Conservation (phyloP, 371 early-diverging fungal species). For the Mortierella sp. region DNA sequence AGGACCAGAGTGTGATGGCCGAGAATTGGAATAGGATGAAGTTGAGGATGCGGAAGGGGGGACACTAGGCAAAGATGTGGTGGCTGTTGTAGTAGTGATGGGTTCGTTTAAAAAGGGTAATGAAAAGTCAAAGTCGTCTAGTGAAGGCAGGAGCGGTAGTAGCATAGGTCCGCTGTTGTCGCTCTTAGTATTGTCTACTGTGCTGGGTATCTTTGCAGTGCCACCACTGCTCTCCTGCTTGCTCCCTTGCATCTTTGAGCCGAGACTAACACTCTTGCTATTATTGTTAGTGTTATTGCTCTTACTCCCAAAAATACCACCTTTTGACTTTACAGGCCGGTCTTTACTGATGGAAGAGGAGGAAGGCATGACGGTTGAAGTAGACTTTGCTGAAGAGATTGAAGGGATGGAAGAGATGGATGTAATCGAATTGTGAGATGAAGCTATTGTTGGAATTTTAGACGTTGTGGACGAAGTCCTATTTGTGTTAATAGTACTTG, state of each 20-base stretch:
- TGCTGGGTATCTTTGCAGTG: conserved; percentile 3
- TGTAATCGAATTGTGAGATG: conserved; percentile 22
- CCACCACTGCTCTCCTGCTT: conserved; percentile 8
- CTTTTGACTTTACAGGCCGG: conserved; percentile 15
- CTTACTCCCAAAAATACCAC: conserved; percentile 13
- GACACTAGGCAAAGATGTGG: neutral
- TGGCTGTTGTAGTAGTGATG: neutral
- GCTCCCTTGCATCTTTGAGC: conserved; percentile 10
- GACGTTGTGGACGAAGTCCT: conserved; percentile 18
- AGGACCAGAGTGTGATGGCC: conserved; percentile 16
- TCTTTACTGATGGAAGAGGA: conserved; percentile 4
- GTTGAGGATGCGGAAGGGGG: conserved; percentile 12
- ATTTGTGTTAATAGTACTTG: conserved; percentile 21
- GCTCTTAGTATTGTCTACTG: conserved; percentile 1
- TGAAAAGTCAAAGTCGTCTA: conserved; percentile 36
- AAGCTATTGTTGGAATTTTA: conserved; percentile 17
- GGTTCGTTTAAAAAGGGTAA: conserved; percentile 32
- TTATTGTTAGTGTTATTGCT: conserved; percentile 18
- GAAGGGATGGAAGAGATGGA: conserved; percentile 33
- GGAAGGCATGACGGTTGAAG: conserved; percentile 31
- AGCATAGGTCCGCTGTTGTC: conserved; percentile 15
- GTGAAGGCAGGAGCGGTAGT: conserved; percentile 30
- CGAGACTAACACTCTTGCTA: conserved; percentile 7
- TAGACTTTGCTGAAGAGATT: conserved; percentile 26
- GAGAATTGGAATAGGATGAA: conserved; percentile 20